Evolutionary conservation across 2,329 filamentous ascomycete genomes (phyloP), one percentile per base, ranked within the genome.

Genomic region (Calonectria fujianensis): DNA sequence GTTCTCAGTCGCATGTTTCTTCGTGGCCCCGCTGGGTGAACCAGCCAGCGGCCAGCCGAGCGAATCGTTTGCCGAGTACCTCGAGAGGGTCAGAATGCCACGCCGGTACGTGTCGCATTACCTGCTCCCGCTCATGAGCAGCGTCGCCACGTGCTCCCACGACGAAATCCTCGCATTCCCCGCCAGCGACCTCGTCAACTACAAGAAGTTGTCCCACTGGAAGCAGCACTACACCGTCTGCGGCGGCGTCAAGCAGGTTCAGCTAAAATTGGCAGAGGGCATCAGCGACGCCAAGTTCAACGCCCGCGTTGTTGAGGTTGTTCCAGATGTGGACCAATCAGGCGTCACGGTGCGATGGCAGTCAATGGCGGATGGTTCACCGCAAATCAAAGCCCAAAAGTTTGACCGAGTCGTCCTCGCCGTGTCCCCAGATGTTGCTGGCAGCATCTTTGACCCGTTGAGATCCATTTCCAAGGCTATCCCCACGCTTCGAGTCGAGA

Each of bases 341-440:
- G 74, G 73, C 1, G 82, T 86, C 7, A 76, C 74, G 13, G 73
- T 89, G 8, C 77, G 78, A 2, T 89, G 87, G 87, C 77, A 80
- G 77, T 74, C 78, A 10, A 74, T 52, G 1, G 18, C 54, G 7
- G 77, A 79, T 16, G 72, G 54, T 20, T 27, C 66, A 1, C 74
- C 64, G 6, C 18, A 72, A 20, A 16, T 77, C 27, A 37, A 41
- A n/a, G 78, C 84, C 31, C 84, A 88, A 24, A 68, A 77, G 0
- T 91, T 91, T 68, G 89, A 91, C 68, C 85, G 84, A 2, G 89
- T 91, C 0, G 82, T 92, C 31, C 82, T 92, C 1, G 90, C 89
- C 0, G 88, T 92, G 1, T 87, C 90, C 0, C 90, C 91, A 0
- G 86, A 91, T 75, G 86, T 90, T 5, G 89, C 88, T 0, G 87